Evolutionary conservation across 2,329 filamentous ascomycete species (phyloP), one percentile per base, ranked within the genome.

Genomic region (Scedosporium apiospermum): DNA sequence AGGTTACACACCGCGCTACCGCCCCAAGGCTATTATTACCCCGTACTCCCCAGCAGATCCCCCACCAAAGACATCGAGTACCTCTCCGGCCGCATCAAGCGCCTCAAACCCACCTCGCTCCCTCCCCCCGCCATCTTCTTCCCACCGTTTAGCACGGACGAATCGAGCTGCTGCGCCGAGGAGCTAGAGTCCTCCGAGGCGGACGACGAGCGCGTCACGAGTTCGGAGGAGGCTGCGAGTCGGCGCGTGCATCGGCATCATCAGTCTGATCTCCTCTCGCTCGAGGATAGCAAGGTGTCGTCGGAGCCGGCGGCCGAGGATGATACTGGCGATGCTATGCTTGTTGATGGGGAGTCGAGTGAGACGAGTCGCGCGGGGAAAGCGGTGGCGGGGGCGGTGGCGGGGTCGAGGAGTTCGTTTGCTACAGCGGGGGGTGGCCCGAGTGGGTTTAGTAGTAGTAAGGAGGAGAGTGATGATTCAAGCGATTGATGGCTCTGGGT

Each of bases 71-170:
- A 75, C 23, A 80, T 83, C 21, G 72, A 80, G 60, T 84, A 84
- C 60, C 62, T 80, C 0, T 73, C 74, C 0, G 74, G 73, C 2
- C 73, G 71, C 6, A 71, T 81, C 59, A 77, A 74, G 63, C 75
- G 72, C 12, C 70, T 83, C 6, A 71, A 75, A 0, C 81, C 82
- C 0, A 74, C 78, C 0, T 71, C 80, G 1, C 74, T 85, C 0
- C 82, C 82, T 0, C 81, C 81, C 0, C 80, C 82, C 0, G 75
- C 77, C 2, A 79, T 80, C 64, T 84, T 81, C 68, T 79, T 80
- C 66, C 78, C 77, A 0, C 76, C 76, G 0, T 77, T 80, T 53
- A 81, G 78, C 64, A 69, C 74, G 9, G 77, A 77, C 55, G 69
- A 30, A 3, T 75, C 72, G 2, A 72, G 72, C 4, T 68, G 67